phyloP scores from a whole-genome alignment of 179 eudicot species.

The Pouteria campechiana region DNA sequence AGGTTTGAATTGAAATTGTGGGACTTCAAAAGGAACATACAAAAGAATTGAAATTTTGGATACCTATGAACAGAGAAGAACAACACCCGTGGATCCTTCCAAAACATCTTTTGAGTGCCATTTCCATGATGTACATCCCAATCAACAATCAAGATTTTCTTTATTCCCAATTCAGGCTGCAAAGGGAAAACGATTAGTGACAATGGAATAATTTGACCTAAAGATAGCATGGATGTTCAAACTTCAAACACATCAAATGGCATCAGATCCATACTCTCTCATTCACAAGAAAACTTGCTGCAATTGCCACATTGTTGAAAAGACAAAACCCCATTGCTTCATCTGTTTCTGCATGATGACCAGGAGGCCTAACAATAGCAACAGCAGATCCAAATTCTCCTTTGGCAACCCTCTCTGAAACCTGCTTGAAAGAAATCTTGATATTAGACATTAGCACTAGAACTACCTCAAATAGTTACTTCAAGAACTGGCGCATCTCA shows the following conservation, averaged over 20 bases:
- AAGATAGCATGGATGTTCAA: not conserved
- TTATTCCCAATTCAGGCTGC: slow-evolving; percentile 70
- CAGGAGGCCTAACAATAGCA: slow-evolving; percentile 99
- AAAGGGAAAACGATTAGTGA: slow-evolving; percentile 4
- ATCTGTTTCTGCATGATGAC: slow-evolving; percentile 87
- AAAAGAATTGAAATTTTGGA: not conserved
- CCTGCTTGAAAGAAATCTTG: slow-evolving; percentile 29
- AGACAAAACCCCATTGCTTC: slow-evolving; percentile 98
- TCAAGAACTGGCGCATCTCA: no score
- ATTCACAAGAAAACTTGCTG: slow-evolving; percentile 71
- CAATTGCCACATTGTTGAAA: slow-evolving; percentile 85
- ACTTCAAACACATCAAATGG: not conserved
- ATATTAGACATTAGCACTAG: slow-evolving; percentile 1
- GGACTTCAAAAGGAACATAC: not conserved
- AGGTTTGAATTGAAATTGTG: no score
- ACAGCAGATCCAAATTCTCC: slow-evolving; percentile 87
- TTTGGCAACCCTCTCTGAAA: slow-evolving; percentile 75
- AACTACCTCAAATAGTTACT: no score
- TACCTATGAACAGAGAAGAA: slow-evolving; percentile 98
- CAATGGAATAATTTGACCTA: not conserved
- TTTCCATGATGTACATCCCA: slow-evolving; percentile 99
- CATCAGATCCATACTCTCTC: slow-evolving; percentile 51
- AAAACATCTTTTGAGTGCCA: slow-evolving; percentile 93
- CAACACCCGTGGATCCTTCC: slow-evolving; percentile 85
- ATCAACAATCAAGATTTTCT: slow-evolving; percentile 79